These are phyloP conservation scores for Prunus dulcis DNA, from an alignment of 306 rosid species.

Conservation along the genomic window DNA sequence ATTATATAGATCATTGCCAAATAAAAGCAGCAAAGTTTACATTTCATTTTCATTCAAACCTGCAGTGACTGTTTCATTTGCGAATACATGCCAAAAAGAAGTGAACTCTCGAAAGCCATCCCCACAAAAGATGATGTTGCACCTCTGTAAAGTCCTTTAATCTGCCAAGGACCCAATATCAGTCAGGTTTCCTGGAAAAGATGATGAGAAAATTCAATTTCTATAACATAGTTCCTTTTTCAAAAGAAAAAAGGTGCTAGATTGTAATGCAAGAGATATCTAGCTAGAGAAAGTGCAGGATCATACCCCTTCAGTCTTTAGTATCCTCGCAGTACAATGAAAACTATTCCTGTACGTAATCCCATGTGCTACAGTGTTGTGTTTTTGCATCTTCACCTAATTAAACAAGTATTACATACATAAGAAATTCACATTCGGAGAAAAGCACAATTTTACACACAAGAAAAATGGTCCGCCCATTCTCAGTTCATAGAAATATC, in stretches of 20 bases:
- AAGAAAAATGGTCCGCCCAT: not conserved
- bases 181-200: slow-evolving; percentile 18
- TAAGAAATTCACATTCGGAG: not conserved
- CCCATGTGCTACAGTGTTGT: slow-evolving; percentile 68
- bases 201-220: not conserved
- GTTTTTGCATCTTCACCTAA: slow-evolving; percentile 90
- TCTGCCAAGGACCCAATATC: slow-evolving; percentile 46
- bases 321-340: slow-evolving; percentile 85
- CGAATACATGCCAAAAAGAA: slow-evolving; percentile 86
- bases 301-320: slow-evolving; percentile 88
- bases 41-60: slow-evolving; percentile 49
- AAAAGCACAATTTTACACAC: not conserved
- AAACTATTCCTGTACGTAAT: slow-evolving; percentile 62
- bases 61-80: slow-evolving; percentile 72
- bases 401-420: not conserved
- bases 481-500: not conserved
- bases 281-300: slow-evolving; percentile 28
- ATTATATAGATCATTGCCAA: slow-evolving; percentile 13
- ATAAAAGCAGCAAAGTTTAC: slow-evolving; percentile 18
- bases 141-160: slow-evolving; percentile 92
- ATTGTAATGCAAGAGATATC: not conserved
- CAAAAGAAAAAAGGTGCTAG: not conserved
- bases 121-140: slow-evolving; percentile 91
- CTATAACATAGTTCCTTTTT: not conserved
- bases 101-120: slow-evolving; percentile 88